Base-by-base conservation (phyloP, 2,329 filamentous ascomycete species). In the Bretziella fagacearum region DNA sequence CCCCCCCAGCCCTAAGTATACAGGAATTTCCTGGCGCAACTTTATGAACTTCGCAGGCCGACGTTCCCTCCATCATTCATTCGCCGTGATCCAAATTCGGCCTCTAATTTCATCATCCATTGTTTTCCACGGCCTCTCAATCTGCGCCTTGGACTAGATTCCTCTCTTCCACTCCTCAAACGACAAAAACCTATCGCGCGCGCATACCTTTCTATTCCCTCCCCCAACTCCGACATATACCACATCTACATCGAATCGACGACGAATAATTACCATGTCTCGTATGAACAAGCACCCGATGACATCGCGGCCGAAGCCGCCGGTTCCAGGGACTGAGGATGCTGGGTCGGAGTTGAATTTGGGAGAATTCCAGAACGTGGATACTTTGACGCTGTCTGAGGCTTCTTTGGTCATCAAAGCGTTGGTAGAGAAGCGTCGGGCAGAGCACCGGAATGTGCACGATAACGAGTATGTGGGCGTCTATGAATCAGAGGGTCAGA, bases 401-500 rank as follows among this genome's bases (percentile, higher is more conserved):
- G 87, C 91, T 2, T 77, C 85, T 55, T 75, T 94, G 44, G 82
- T 98, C 58, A 84, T 98, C 57, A 89, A 89, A 59, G 86, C 86
- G 52, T 79, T 95, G 43, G 76, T 91, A 53, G 72, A 81, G 52
- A 84, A 89, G 65, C 77, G 85, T 53, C 75, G 79, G 54, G 79
- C 81, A 56, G 81, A 84, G 56, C 77, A 79, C 56, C 86, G 86
- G 64, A 84, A 86, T 58, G 73, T 85, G 44, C 84, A 84, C 62
- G 82, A 84, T 69, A 87, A 79, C 52, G 84, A 84, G 81, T 87
- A 71, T 60, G 79, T 67, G 46, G 35, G 11, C n/a, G n/a, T n/a
- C n/a, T n/a, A n/a, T n/a, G n/a, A n/a, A n/a, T n/a, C n/a, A n/a
- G n/a, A n/a, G 13, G n/a, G n/a, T n/a, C n/a, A n/a, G n/a, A n/a